Evolutionary conservation across 2,329 filamentous ascomycete genomes (phyloP).

Genomic region (Colletotrichum gloeosporioides): DNA sequence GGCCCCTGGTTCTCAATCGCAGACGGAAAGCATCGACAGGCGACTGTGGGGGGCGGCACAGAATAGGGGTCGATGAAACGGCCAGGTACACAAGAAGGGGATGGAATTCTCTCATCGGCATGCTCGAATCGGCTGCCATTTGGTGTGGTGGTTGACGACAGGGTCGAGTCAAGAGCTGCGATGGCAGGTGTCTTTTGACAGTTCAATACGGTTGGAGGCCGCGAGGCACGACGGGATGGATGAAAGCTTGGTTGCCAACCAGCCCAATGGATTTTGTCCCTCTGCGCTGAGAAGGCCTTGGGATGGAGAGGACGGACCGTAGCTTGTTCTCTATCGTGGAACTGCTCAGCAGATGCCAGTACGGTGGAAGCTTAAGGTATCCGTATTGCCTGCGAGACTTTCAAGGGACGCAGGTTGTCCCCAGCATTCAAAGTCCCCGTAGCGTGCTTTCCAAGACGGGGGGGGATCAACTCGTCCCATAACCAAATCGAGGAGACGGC

Average conservation of each 20-base stretch:
- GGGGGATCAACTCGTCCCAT: background rate
- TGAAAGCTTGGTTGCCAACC: background rate
- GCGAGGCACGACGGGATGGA: background rate
- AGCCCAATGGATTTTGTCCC: background rate
- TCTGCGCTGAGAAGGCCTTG: background rate
- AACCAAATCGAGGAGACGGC: background rate
- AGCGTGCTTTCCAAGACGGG: background rate
- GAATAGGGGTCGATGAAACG: constrained; percentile 17
- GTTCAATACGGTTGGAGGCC: background rate
- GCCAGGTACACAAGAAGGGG: background rate
- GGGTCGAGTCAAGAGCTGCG: constrained; percentile 16
- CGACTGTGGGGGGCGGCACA: background rate
- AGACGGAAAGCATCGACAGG: constrained; percentile 12
- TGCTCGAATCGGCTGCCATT: background rate
- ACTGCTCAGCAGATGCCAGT: background rate
- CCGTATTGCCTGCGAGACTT: background rate
- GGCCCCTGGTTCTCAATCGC: constrained; percentile 3
- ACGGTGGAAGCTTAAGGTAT: background rate
- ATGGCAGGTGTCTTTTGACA: constrained; percentile 9
- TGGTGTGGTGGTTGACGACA: background rate
- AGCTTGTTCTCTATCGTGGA: background rate
- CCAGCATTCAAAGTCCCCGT: background rate
- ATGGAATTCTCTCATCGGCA: constrained; percentile 8
- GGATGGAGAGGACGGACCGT: background rate
- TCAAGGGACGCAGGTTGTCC: background rate